Evolutionary conservation across 169 alveolate genomes (phyloP).

Genomic region (Babesia sp.): DNA sequence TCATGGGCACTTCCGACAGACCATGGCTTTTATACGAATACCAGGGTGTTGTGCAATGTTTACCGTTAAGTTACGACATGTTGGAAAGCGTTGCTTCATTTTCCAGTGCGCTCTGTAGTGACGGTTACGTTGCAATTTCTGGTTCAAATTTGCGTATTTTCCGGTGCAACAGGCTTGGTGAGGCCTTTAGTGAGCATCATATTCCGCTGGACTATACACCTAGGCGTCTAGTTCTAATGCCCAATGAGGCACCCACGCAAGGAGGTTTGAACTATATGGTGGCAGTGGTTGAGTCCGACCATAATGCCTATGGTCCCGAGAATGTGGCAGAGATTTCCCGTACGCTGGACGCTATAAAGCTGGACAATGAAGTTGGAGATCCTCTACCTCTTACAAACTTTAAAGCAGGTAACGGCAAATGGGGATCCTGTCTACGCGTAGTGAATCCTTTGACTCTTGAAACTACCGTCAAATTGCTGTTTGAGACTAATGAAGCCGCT

Average conservation of each 20-base stretch:
- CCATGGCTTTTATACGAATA: constrained; percentile 85
- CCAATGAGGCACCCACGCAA: constrained; percentile 75
- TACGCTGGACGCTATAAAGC: constrained; percentile 67
- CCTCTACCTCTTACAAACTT: constrained; percentile 82
- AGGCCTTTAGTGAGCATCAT: constrained; percentile 84
- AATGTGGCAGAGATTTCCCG: constrained; percentile 75
- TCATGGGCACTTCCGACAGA: constrained; percentile 84
- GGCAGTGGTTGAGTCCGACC: constrained; percentile 89
- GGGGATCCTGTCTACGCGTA: constrained; percentile 92
- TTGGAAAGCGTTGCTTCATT: constrained; percentile 88
- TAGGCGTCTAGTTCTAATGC: constrained; percentile 84
- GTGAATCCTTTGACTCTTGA: constrained; percentile 80
- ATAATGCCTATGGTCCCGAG: constrained; percentile 83
- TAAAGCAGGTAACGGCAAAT: constrained; percentile 91
- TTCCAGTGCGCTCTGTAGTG: constrained; percentile 81
- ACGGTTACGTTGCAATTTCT: constrained; percentile 90
- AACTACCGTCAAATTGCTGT: constrained; percentile 84
- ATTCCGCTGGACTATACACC: constrained; percentile 92
- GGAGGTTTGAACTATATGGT: constrained; percentile 74
- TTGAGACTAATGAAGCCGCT: constrained; percentile 94
- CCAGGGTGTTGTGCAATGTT: constrained; percentile 75
- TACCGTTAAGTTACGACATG: constrained; percentile 86
- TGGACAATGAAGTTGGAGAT: constrained; percentile 68
- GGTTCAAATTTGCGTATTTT: constrained; percentile 86
- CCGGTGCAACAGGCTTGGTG: constrained; percentile 83